A percentile compares a stretch with the other conserved stretches of the same genome.
Evolutionary conservation across 768 basidiomycete genomes (phyloP).

Genomic region (Boletus sp.): DNA sequence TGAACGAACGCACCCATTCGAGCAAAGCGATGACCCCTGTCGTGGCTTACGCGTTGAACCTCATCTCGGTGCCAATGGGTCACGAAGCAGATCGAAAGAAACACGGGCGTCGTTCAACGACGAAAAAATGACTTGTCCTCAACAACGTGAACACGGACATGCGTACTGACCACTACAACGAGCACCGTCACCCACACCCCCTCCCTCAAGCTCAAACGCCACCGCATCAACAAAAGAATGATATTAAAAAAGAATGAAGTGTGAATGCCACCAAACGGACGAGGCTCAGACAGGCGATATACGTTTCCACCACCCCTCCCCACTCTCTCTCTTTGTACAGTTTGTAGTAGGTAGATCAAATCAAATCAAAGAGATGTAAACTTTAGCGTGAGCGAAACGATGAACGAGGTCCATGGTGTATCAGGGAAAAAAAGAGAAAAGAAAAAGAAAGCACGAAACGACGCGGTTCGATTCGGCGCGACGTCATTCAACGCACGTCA

Average conservation of each 20-base stretch:
- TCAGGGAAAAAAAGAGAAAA: neutral
- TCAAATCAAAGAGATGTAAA: constrained; percentile 4
- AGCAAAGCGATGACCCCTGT: neutral
- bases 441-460: neutral
- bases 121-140: neutral
- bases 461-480: neutral
- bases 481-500: constrained; percentile 22
- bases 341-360: constrained; percentile 7
- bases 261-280: constrained; percentile 11
- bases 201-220: constrained; percentile 1
- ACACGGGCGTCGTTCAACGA: constrained; percentile 12
- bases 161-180: neutral
- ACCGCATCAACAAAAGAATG: constrained; percentile 21
- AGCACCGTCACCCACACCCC: neutral
- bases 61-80: neutral
- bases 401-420: constrained; percentile 18
- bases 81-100: neutral
- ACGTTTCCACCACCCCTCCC: neutral
- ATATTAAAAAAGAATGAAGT: constrained; percentile 30
- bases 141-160: neutral
- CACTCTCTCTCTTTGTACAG: neutral
- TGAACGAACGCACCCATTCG: neutral
- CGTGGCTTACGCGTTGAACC: neutral
- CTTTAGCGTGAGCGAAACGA: constrained; percentile 11
- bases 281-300: constrained; percentile 9